Percentiles rank a stretch among this genome's conserved stretches.
Evolutionary conservation across 257 asterid species (phyloP).

Genomic region (Mitragyna speciosa): DNA sequence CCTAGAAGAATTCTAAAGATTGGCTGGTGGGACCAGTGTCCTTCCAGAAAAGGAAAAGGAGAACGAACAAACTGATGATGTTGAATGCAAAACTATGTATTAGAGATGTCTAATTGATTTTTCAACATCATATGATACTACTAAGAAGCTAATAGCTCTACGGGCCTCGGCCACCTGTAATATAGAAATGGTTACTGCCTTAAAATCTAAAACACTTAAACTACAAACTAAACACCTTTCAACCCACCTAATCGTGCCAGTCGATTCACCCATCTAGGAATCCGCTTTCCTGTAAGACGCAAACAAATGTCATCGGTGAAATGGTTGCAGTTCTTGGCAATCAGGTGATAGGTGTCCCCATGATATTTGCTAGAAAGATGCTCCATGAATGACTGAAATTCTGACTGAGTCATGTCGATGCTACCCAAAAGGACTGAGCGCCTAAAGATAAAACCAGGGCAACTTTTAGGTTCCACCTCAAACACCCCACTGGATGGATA

Average conservation of each 20-base stretch:
- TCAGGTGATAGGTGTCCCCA: conserved; percentile 84
- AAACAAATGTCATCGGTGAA: conserved; percentile 75
- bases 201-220: conserved; percentile 12
- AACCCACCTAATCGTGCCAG: conserved; percentile 79
- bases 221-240: neutral
- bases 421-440: conserved; percentile 76
- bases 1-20: neutral
- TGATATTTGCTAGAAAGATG: conserved; percentile 66
- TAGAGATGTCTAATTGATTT: neutral
- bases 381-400: conserved; percentile 77
- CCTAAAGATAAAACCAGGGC: conserved; percentile 88
- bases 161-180: neutral
- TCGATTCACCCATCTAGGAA: conserved; percentile 96
- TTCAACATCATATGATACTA: neutral
- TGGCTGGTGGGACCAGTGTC: neutral
- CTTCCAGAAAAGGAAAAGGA: too few species aligned
- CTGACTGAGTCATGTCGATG: conserved; percentile 71
- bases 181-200: neutral
- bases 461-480: conserved; percentile 86
- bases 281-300: conserved; percentile 72
- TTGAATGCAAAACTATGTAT: neutral
- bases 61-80: neutral
- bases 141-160: neutral
- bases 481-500: conserved; percentile 84
- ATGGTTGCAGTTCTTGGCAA: conserved; percentile 92